Percentiles rank a stretch among this genome's conserved stretches.
Conservation (phyloP, 2,329 filamentous ascomycete genomes). For the Septoria linicola region DNA sequence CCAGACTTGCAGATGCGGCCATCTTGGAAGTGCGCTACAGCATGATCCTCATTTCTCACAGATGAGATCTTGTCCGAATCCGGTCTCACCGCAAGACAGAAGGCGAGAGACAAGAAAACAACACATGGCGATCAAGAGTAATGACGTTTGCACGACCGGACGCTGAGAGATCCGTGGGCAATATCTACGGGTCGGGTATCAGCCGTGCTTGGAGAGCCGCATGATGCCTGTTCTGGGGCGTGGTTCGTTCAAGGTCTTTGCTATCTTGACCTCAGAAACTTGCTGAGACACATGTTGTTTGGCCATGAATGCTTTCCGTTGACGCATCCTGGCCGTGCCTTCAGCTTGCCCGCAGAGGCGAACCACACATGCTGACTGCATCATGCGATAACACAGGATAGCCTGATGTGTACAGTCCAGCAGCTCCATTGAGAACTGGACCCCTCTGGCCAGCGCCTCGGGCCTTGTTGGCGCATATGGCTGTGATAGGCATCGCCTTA, state of each 20-base stretch:
- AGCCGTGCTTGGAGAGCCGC: not conserved
- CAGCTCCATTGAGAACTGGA: not conserved
- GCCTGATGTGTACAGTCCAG: not conserved
- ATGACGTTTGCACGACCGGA: slow-evolving; percentile 5
- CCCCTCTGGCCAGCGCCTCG: slow-evolving; percentile 13
- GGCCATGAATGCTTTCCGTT: not conserved
- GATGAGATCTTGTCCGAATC: not conserved
- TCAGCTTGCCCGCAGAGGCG: not conserved
- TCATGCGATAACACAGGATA: not conserved
- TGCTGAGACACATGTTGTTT: too few species aligned
- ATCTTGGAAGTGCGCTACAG: too few species aligned
- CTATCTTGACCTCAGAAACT: not conserved
- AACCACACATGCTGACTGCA: not conserved
- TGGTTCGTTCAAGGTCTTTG: not conserved
- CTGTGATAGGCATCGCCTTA: slow-evolving; percentile 8
- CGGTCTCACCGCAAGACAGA: slow-evolving; percentile 1
- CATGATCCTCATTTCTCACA: too few species aligned
- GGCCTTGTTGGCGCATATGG: not conserved
- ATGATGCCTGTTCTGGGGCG: not conserved
- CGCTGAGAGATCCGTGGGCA: slow-evolving; percentile 7
- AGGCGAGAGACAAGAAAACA: not conserved
- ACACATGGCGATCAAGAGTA: too few species aligned
- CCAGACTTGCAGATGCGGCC: too few species aligned
- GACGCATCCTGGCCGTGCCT: not conserved
- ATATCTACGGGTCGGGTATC: slow-evolving; percentile 1